Conservation (phyloP, 495 filamentous ascomycete genomes). For the Xylaria telfairii region DNA sequence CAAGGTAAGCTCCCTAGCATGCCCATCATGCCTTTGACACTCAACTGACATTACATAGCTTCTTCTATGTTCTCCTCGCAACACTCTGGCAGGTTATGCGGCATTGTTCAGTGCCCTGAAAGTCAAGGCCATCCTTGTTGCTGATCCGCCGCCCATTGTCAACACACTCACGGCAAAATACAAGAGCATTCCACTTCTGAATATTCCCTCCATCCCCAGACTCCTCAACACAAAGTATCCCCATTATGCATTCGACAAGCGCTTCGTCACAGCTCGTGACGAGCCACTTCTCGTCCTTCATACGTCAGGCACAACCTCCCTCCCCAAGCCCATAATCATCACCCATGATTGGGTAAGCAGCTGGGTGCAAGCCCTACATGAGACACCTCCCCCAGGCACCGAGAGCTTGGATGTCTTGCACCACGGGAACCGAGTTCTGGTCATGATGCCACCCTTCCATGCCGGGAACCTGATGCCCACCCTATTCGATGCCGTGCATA, state of each 20-base stretch:
- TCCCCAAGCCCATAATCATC: constrained; percentile 46
- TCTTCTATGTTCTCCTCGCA: constrained; percentile 24
- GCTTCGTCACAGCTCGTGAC: constrained; percentile 24
- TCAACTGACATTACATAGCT: background rate
- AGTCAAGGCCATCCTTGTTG: background rate
- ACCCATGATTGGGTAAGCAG: constrained; percentile 43
- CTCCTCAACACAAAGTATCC: background rate
- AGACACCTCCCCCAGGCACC: constrained; percentile 36
- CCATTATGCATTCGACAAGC: constrained; percentile 2
- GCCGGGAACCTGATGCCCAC: background rate
- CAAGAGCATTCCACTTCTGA: background rate
- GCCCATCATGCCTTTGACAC: background rate
- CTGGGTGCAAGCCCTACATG: constrained; percentile 37
- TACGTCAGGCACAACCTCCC: constrained; percentile 55
- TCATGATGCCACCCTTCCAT: background rate
- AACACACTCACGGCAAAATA: constrained; percentile 7
- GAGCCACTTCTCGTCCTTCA: constrained; percentile 46
- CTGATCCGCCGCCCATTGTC: background rate
- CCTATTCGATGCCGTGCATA: background rate
- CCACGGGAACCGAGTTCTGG: background rate
- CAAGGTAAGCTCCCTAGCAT: constrained; percentile 24
- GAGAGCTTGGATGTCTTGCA: background rate
- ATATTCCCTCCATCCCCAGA: background rate
- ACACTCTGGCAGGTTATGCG: constrained; percentile 8
- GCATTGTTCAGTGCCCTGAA: background rate